Percentiles rank a stretch among this genome's conserved stretches.
These are phyloP conservation scores for Chlorella sp. DNA, from an alignment of 139 green algal species.

Conservation along the genomic window DNA sequence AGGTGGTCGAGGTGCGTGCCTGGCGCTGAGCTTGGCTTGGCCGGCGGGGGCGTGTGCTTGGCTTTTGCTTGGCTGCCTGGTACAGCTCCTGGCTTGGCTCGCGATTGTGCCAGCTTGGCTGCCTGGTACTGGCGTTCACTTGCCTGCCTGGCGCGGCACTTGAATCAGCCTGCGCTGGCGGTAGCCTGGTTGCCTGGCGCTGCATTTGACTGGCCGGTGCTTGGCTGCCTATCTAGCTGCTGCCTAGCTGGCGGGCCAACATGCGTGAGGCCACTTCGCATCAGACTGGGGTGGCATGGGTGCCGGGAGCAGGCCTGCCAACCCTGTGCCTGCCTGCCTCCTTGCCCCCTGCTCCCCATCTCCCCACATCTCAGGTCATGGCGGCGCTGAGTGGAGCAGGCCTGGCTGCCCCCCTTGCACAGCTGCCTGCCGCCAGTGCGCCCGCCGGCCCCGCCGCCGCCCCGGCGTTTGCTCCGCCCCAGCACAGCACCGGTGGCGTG, in stretches of 20 bases:
- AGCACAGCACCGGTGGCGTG: too few relatives aligned
- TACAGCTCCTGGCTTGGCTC: too few relatives aligned
- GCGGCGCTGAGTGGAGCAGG: neutral
- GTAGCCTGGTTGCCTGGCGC: too few relatives aligned
- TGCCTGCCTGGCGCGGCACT: neutral
- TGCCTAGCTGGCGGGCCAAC: too few relatives aligned
- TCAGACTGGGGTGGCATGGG: neutral
- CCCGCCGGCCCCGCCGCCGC: too few relatives aligned
- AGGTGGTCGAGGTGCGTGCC: constrained; percentile 22
- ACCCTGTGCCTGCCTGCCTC: too few relatives aligned
- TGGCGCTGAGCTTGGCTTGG: too few relatives aligned
- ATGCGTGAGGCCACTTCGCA: neutral
- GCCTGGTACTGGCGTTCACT: neutral
- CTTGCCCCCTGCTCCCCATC: too few relatives aligned
- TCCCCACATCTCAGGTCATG: constrained; percentile 6
- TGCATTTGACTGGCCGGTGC: neutral
- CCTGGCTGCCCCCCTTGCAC: neutral
- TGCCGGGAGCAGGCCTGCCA: too few relatives aligned
- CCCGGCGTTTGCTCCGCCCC: too few relatives aligned
- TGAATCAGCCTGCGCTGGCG: neutral
- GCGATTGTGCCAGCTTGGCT: neutral
- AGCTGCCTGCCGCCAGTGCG: neutral
- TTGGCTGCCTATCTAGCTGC: too few relatives aligned
- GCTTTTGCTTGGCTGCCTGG: neutral
- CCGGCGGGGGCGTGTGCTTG: neutral